These are phyloP conservation scores for Eruca vesicaria DNA, from an alignment of 441 rosid species.

Conservation along the genomic window DNA sequence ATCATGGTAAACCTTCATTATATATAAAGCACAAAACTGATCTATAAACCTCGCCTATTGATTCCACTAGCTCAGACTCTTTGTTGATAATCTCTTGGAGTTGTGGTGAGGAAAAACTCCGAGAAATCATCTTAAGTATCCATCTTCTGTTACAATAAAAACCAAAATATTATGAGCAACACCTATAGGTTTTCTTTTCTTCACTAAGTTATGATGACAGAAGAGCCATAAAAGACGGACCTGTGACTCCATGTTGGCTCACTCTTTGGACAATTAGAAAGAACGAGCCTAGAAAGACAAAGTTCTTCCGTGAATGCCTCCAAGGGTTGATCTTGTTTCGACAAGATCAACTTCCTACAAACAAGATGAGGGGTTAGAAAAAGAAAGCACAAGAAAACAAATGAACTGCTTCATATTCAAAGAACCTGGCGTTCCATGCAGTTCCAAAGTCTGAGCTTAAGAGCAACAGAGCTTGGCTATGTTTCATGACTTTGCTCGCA, in stretches of 20 bases:
- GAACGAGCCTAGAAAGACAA: conserved; percentile 66
- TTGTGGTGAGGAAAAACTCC: conserved; percentile 43
- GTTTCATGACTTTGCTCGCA: conserved; percentile 65
- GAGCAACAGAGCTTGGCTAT: conserved; percentile 73
- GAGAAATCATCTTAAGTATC: conserved; percentile 75
- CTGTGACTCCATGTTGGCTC: conserved; percentile 97
- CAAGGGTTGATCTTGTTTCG: conserved; percentile 44
- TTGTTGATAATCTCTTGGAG: conserved; percentile 48
- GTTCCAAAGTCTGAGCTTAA: conserved; percentile 83
- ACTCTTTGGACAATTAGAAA: conserved; percentile 85
- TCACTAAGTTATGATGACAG: not conserved
- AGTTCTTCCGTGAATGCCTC: conserved; percentile 61
- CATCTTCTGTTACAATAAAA: conserved; percentile 66
- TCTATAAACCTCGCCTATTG: conserved; percentile 90
- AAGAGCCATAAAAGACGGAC: conserved; percentile 31
- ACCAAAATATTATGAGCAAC: conserved; percentile 1
- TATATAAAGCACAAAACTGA: conserved; percentile 48
- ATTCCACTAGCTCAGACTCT: conserved; percentile 88
- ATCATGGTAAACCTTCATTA: conserved; percentile 47
- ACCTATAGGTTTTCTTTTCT: not conserved
- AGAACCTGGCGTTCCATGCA: conserved; percentile 92
- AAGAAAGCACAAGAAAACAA: conserved; percentile 10
- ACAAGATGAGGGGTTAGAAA: not conserved
- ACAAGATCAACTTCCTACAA: conserved; percentile 66
- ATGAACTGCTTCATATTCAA: not conserved